Evolutionary conservation across 768 basidiomycete genomes (phyloP).

Genomic region (Filobasidium floriforme): DNA sequence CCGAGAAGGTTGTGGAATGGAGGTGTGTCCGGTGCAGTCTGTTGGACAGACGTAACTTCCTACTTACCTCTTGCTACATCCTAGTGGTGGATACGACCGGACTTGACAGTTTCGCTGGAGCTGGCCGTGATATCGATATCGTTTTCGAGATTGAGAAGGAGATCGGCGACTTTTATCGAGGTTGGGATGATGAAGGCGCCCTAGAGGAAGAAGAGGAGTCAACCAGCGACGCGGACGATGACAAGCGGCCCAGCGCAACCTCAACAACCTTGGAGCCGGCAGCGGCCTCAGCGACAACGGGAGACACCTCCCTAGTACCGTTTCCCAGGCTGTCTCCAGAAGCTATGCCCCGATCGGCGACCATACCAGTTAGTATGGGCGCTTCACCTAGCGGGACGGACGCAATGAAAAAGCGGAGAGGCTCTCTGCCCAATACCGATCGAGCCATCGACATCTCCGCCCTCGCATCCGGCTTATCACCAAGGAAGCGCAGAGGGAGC

Average conservation of each 20-base stretch:
- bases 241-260: constrained; percentile 14
- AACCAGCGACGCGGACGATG: constrained; percentile 18
- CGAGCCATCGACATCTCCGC: constrained; percentile 10
- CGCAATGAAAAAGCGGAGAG: constrained; percentile 13
- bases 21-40: constrained; percentile 26
- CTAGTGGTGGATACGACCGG: constrained; percentile 31
- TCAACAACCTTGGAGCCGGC: not conserved
- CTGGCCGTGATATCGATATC: constrained; percentile 33
- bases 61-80: not conserved
- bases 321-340: constrained; percentile 2
- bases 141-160: constrained; percentile 45
- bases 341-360: constrained; percentile 9
- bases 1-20: constrained; percentile 59
- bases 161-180: constrained; percentile 39
- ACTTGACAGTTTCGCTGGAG: constrained; percentile 39
- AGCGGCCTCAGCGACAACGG: not conserved
- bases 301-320: constrained; percentile 4
- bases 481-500: constrained; percentile 31
- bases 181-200: constrained; percentile 41
- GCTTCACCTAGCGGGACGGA: constrained; percentile 17
- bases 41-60: not conserved
- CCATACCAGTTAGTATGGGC: constrained; percentile 13
- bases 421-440: constrained; percentile 11
- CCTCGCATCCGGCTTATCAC: constrained; percentile 7
- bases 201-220: constrained; percentile 28